phyloP scores from a whole-genome alignment of 2,329 filamentous ascomycete species.

The Fusarium lateritium region DNA sequence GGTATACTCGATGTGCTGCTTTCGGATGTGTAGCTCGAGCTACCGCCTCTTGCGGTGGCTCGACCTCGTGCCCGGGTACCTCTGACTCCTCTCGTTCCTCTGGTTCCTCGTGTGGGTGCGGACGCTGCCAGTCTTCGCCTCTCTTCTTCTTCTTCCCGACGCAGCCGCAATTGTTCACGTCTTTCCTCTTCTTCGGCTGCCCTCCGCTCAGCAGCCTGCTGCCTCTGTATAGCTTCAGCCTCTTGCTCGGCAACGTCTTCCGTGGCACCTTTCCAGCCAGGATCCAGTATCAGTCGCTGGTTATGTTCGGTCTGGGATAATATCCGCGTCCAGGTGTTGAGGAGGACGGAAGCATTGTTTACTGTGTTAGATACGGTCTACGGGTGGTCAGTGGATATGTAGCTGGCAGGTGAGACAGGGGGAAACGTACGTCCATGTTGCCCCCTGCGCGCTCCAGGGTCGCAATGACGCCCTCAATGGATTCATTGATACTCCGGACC shows the following conservation, averaged over 20 bases:
- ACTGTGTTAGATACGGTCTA: constrained; percentile 88
- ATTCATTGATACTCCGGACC: constrained; percentile 87
- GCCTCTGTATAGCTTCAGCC: constrained; percentile 79
- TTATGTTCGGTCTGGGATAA: constrained; percentile 98
- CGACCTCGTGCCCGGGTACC: constrained; percentile 52
- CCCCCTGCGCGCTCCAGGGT: constrained; percentile 79
- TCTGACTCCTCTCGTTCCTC: constrained; percentile 55
- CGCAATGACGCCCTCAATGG: constrained; percentile 83
- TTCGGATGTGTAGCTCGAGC: constrained; percentile 50
- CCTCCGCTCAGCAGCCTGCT: constrained; percentile 82
- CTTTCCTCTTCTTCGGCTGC: constrained; percentile 85
- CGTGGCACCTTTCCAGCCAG: constrained; percentile 89
- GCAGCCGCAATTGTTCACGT: constrained; percentile 77
- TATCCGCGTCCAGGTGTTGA: constrained; percentile 97
- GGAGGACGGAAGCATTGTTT: constrained; percentile 85
- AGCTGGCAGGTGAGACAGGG: background rate
- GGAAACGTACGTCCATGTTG: constrained; percentile 78
- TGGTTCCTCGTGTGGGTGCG: constrained; percentile 49
- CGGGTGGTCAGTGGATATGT: constrained; percentile 33
- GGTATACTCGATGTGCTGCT: constrained; percentile 48
- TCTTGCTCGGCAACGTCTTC: constrained; percentile 91
- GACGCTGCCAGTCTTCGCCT: constrained; percentile 51
- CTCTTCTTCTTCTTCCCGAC: constrained; percentile 73
- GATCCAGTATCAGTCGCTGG: constrained; percentile 90
- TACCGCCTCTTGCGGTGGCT: constrained; percentile 47